Conservation (phyloP, 2,329 filamentous ascomycete species). For the Dactylonectria macrodidyma region DNA sequence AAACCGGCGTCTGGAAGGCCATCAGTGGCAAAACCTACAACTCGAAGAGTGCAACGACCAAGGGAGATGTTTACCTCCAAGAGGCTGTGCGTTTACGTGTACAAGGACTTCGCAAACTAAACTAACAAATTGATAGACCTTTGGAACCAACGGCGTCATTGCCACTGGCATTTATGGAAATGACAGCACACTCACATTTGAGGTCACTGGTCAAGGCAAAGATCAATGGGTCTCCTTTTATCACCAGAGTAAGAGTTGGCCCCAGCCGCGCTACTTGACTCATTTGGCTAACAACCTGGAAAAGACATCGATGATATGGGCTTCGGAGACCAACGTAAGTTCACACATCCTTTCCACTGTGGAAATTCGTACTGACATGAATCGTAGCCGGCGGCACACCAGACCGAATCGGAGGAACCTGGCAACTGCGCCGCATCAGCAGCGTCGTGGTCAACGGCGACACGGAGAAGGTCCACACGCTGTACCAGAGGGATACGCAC, state of each 20-base stretch:
- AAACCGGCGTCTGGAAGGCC: constrained; percentile 63
- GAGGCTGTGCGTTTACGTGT: constrained; percentile 57
- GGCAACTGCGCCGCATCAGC: constrained; percentile 72
- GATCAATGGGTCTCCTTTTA: constrained; percentile 70
- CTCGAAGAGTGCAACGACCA: constrained; percentile 58
- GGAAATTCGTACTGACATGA: not conserved
- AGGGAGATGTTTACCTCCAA: constrained; percentile 63
- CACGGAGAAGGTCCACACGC: constrained; percentile 58
- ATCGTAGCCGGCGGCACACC: constrained; percentile 64
- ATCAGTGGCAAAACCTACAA: constrained; percentile 64
- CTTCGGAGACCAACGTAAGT: constrained; percentile 66
- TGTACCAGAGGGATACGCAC: constrained; percentile 67
- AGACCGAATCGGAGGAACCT: constrained; percentile 71
- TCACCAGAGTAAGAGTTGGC: constrained; percentile 60
- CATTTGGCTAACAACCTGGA: not conserved
- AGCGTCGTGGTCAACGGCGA: constrained; percentile 72
- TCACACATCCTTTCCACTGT: not conserved
- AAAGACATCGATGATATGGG: constrained; percentile 72
- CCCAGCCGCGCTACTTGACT: no score
- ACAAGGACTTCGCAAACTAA: not conserved
- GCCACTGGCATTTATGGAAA: constrained; percentile 67
- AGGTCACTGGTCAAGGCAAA: constrained; percentile 61
- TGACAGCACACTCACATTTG: constrained; percentile 65
- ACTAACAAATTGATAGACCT: constrained; percentile 49
- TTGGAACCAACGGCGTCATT: constrained; percentile 62